Base-by-base conservation (phyloP, 2,329 filamentous ascomycete genomes). In the Pseudogymnoascus sp. region DNA sequence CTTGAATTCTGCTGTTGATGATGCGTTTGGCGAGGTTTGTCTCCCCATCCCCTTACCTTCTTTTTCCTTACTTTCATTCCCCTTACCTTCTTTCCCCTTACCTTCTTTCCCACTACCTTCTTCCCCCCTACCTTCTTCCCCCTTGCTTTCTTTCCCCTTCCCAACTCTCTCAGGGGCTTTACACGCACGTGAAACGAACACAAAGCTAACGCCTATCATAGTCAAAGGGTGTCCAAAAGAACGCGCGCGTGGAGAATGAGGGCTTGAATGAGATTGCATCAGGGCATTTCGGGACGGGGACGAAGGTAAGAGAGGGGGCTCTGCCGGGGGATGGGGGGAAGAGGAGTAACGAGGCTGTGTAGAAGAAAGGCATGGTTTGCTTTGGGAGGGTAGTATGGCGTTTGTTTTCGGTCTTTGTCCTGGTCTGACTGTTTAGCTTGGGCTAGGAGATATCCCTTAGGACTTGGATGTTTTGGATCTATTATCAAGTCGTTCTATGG, bases 241-340 rank as follows among this genome's bases (percentile, higher is more conserved):
- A 70, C 62, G n/a, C 62, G 6, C 62, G 53, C 4, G 65, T 70
- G 33, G 67, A 66, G 13, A 42, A 64, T 38, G 62, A 57, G 31
- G 69, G 69, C 11, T 57, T 66, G 26, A 36, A 36, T 8, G 67
- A 70, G 61, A 62, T 68, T n/a, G 40, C 28, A n/a, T 67, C 67
- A 11, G 68, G 68, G 1, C 21, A 61, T 8, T 69, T 69, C 63
- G 60, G 57, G 36, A 19, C 40, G 4, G 42, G 40, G 53, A 71
- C 66, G 60, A 70, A 68, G 65, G 65, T 67, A 38, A 64, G 69
- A 19, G 69, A 71, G 62, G 67, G 68, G 2, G 67, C 64, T 19
- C 21, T 67, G n/a, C 65, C 65, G 7, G 65, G 67, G 9, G 65
- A 68, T 64, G 61, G 50, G 31, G 57, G 62, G 44, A 65, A 64